These are phyloP conservation scores for Podochytrium sp. DNA, from an alignment of 192 early-diverging fungal species.

Conservation along the genomic window DNA sequence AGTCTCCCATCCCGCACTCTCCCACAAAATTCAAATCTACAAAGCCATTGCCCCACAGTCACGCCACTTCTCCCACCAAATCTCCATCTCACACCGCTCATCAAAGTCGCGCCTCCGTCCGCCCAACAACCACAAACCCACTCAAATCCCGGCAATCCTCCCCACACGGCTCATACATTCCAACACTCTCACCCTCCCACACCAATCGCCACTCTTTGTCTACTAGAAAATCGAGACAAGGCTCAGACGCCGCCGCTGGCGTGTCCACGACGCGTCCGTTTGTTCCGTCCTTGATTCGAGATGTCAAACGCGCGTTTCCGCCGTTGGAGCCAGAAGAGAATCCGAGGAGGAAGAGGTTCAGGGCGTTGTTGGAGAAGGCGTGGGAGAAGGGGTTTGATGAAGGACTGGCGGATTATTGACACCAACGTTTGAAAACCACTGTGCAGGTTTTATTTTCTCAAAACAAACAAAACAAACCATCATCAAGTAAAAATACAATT, in stretches of 20 bases:
- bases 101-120: too few species aligned
- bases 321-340: slow-evolving; percentile 15
- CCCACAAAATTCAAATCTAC: not conserved
- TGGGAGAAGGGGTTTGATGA: not conserved
- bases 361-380: not conserved
- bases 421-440: not conserved
- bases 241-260: not conserved
- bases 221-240: too few species aligned
- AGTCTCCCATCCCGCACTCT: not conserved
- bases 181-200: not conserved
- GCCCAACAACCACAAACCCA: not conserved
- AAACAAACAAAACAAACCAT: too few species aligned
- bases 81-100: too few species aligned
- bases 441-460: too few species aligned
- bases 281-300: not conserved
- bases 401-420: not conserved
- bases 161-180: not conserved
- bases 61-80: not conserved
- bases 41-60: not conserved
- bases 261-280: not conserved
- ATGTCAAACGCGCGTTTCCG: slow-evolving; percentile 3
- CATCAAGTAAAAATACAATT: too few species aligned
- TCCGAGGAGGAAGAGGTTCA: not conserved
- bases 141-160: not conserved
- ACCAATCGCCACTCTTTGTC: not conserved